phyloP scores from a whole-genome alignment of 257 asterid genomes.

The Capsicum rhomboideum region DNA sequence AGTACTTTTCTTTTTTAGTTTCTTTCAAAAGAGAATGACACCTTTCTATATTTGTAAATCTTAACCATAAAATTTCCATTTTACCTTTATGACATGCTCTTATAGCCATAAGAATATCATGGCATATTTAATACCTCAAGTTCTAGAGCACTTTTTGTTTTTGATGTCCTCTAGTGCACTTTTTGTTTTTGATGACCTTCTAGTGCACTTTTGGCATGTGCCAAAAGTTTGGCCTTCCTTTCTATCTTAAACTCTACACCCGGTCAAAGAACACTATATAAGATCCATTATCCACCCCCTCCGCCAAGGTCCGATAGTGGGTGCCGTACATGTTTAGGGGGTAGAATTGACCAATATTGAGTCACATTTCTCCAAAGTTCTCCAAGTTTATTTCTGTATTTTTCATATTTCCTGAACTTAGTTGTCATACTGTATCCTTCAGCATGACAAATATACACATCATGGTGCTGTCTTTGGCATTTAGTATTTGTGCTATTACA shows the following conservation, averaged over 20 bases:
- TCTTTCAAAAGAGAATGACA: not conserved
- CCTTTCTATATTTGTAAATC: not conserved
- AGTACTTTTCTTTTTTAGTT: not conserved
- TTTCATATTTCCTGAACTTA: not conserved
- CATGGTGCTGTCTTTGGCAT: not conserved
- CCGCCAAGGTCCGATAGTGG: not conserved
- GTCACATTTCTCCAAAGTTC: not conserved
- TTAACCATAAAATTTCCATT: not conserved
- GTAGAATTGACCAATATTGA: not conserved
- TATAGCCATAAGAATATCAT: not conserved
- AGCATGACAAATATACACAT: not conserved
- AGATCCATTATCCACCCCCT: not conserved
- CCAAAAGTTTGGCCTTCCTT: not conserved
- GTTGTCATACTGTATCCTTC: not conserved
- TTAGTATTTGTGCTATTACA: not conserved
- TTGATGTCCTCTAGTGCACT: no score
- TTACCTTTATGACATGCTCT: not conserved
- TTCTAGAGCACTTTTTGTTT: not conserved
- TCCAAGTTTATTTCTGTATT: not conserved
- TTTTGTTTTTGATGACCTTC: not conserved
- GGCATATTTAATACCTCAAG: not conserved
- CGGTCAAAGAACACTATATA: not conserved
- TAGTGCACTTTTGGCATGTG: not conserved
- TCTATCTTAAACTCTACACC: not conserved
- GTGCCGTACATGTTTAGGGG: not conserved